Evolutionary conservation across 768 basidiomycete species (phyloP).

Genomic region (Leccinellum albellum): DNA sequence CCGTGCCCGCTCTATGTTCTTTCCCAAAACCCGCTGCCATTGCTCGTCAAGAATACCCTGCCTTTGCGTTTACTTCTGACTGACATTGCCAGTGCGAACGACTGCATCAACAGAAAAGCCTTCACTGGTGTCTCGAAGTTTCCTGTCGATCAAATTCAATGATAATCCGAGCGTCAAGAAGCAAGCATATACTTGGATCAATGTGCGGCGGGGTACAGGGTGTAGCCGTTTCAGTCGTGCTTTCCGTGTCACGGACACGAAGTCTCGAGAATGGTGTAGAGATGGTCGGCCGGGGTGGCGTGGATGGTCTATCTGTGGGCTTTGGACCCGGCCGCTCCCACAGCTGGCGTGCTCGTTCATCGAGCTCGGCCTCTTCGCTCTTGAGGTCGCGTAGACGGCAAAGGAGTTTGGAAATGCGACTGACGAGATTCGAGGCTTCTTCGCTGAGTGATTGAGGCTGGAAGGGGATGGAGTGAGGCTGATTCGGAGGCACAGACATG

Average conservation of each 20-base stretch:
- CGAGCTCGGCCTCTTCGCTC: conserved; percentile 18
- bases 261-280: conserved; percentile 1
- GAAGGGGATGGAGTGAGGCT: not conserved
- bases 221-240: not conserved
- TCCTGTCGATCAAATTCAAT: conserved; percentile 6
- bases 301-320: not conserved
- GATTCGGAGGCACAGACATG: conserved; percentile 9
- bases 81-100: conserved; percentile 18
- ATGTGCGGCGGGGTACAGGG: conserved; percentile 4
- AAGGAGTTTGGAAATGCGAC: conserved; percentile 18
- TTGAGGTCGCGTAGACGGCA: conserved; percentile 20
- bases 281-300: not conserved
- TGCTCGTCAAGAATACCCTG: conserved; percentile 18
- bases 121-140: conserved; percentile 20
- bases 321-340: not conserved
- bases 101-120: conserved; percentile 16
- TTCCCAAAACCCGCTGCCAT: conserved; percentile 12
- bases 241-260: not conserved
- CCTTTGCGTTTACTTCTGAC: conserved; percentile 24
- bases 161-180: not conserved
- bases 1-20: not conserved
- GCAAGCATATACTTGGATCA: conserved; percentile 8
- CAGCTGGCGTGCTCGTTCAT: conserved; percentile 14
- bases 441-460: conserved; percentile 7
- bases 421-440: conserved; percentile 8